phyloP scores from a whole-genome alignment of 108 stramenopile genomes.

The Cylindrotheca fusiformis region DNA sequence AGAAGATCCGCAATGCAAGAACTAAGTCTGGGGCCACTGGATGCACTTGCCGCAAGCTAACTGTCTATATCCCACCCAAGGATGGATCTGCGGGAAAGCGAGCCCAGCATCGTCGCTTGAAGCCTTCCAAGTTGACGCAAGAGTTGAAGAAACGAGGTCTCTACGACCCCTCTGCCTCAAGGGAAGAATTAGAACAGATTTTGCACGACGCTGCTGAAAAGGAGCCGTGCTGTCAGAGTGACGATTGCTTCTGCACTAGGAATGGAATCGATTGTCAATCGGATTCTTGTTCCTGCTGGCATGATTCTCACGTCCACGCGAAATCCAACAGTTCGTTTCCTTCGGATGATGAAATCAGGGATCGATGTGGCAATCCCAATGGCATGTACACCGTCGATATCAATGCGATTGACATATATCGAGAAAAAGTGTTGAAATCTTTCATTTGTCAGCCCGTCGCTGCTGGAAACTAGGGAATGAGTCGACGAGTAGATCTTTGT shows the following conservation, averaged over 20 bases:
- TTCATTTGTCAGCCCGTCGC: slow-evolving; percentile 1
- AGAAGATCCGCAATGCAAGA: slow-evolving; percentile 64
- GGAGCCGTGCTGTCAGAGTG: slow-evolving; percentile 68
- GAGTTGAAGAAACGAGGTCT: slow-evolving; percentile 77
- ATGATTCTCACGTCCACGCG: slow-evolving; percentile 53
- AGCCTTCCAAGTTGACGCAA: slow-evolving; percentile 58
- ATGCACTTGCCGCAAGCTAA: slow-evolving; percentile 77
- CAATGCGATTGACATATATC: slow-evolving; percentile 46
- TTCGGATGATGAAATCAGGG: slow-evolving; percentile 43
- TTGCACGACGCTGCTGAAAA: slow-evolving; percentile 63
- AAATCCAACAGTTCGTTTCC: slow-evolving; percentile 2
- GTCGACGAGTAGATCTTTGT: no score
- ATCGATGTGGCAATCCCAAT: slow-evolving; percentile 67
- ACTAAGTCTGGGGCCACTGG: slow-evolving; percentile 54
- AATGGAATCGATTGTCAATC: slow-evolving; percentile 83
- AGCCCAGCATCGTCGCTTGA: slow-evolving; percentile 60
- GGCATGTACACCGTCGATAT: slow-evolving; percentile 74
- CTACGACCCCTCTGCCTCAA: slow-evolving; percentile 28
- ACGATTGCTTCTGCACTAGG: slow-evolving; percentile 70
- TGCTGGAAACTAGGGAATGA: no score
- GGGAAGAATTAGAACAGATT: slow-evolving; percentile 63
- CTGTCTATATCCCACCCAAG: slow-evolving; percentile 58
- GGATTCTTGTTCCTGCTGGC: slow-evolving; percentile 84
- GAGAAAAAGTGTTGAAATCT: slow-evolving; percentile 27
- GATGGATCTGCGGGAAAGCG: slow-evolving; percentile 64